phyloP scores from a whole-genome alignment of 2,329 filamentous ascomycete genomes.

The Aureobasidium lini region DNA sequence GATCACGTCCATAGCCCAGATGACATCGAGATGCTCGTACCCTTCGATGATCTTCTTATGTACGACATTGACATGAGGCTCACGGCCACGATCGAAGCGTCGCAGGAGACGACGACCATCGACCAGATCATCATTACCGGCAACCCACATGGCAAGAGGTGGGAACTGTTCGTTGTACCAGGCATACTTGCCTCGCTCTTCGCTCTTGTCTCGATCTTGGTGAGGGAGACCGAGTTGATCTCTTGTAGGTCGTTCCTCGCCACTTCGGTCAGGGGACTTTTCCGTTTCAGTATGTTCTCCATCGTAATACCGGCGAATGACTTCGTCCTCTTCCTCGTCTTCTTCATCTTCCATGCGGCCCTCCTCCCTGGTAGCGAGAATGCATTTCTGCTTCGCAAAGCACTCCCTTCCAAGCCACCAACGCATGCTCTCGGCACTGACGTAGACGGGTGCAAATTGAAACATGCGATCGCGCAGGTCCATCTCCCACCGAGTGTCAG shows the following conservation, averaged over 20 bases:
- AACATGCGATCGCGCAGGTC: conserved; percentile 76
- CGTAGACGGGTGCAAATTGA: conserved; percentile 85
- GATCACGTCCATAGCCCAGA: conserved; percentile 87
- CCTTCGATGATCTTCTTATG: conserved; percentile 76
- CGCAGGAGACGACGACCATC: conserved; percentile 69
- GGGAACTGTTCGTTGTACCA: conserved; percentile 80
- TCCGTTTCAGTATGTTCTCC: conserved; percentile 14
- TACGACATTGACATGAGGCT: conserved; percentile 74
- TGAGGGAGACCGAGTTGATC: conserved; percentile 13
- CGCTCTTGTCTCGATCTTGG: conserved; percentile 22
- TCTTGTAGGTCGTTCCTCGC: background rate
- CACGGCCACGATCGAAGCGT: conserved; percentile 66
- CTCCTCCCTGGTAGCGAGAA: conserved; percentile 70
- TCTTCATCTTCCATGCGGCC: conserved; percentile 53
- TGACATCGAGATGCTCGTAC: conserved; percentile 89
- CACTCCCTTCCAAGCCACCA: conserved; percentile 92
- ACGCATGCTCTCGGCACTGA: conserved; percentile 81
- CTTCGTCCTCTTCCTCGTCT: conserved; percentile 35
- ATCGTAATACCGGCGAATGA: conserved; percentile 29
- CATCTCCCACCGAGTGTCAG: conserved; percentile 75
- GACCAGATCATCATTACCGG: conserved; percentile 74
- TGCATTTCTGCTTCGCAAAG: conserved; percentile 79
- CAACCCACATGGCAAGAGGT: conserved; percentile 83
- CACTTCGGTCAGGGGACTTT: background rate
- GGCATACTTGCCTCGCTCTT: conserved; percentile 41